These are phyloP conservation scores for Metarhizium sp. DNA, from an alignment of 2,329 filamentous ascomycete genomes.

Conservation along the genomic window DNA sequence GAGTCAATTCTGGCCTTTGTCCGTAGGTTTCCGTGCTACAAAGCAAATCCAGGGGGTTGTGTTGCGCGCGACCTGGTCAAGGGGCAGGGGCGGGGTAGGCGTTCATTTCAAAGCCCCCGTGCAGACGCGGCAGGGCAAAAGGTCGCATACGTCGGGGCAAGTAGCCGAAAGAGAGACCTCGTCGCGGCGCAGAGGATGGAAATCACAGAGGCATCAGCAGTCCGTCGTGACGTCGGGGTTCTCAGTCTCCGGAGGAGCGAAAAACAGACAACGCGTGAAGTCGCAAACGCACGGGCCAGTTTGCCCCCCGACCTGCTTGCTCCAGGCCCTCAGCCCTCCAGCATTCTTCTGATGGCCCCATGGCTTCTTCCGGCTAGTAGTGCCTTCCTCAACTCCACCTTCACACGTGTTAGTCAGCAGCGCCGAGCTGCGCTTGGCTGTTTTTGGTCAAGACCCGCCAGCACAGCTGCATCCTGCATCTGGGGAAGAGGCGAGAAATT, in stretches of 20 bases:
- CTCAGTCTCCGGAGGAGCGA: conserved; percentile 15
- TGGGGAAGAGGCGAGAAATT: conserved; percentile 5
- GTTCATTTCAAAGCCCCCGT: conserved; percentile 13
- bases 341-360: neutral
- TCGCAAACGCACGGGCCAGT: conserved; percentile 14
- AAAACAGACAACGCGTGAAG: conserved; percentile 35
- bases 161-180: conserved; percentile 11
- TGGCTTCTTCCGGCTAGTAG: neutral
- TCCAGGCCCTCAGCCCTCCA: neutral
- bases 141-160: conserved; percentile 12
- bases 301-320: neutral
- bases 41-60: neutral
- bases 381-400: conserved; percentile 3
- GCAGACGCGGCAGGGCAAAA: conserved; percentile 6
- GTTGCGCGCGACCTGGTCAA: conserved; percentile 22
- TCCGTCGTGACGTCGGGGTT: conserved; percentile 25
- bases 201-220: conserved; percentile 16
- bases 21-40: neutral
- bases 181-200: conserved; percentile 18
- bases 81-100: conserved; percentile 16
- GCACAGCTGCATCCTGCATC: conserved; percentile 1
- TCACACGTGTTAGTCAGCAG: conserved; percentile 7
- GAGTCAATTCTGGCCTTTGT: neutral
- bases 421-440: neutral
- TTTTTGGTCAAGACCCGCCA: neutral